Evolutionary conservation across 2,329 filamentous ascomycete species (phyloP).

Genomic region (Gaeumannomyces tritici): DNA sequence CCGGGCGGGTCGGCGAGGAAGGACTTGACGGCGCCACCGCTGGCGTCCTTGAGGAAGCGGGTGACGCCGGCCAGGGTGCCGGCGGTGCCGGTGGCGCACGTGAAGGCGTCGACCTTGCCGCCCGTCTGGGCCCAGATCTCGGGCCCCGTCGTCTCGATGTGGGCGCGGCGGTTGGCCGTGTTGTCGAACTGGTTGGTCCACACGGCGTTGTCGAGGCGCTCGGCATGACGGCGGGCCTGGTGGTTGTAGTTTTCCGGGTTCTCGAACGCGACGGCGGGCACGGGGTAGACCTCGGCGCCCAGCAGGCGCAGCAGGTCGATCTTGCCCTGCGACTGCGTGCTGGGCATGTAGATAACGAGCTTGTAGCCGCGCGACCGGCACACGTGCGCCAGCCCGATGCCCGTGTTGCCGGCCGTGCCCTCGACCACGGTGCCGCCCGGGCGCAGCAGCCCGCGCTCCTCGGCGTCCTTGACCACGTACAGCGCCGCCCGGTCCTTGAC

Average conservation of each 20-base stretch:
- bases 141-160: slow-evolving; percentile 93
- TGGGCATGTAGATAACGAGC: slow-evolving; percentile 98
- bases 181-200: slow-evolving; percentile 99
- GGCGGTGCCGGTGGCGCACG: slow-evolving; percentile 85
- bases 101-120: slow-evolving; percentile 86
- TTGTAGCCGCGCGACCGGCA: slow-evolving; percentile 87
- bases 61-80: slow-evolving; percentile 87
- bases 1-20: slow-evolving; percentile 93
- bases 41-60: slow-evolving; percentile 77
- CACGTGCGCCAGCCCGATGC: slow-evolving; percentile 94
- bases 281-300: slow-evolving; percentile 90
- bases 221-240: slow-evolving; percentile 85
- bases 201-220: slow-evolving; percentile 74
- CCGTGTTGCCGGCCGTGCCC: slow-evolving; percentile 95
- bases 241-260: slow-evolving; percentile 98
- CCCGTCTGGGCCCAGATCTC: slow-evolving; percentile 93
- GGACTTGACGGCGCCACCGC: slow-evolving; percentile 67
- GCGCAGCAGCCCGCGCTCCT: slow-evolving; percentile 72
- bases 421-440: slow-evolving; percentile 92
- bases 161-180: slow-evolving; percentile 81
- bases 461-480: slow-evolving; percentile 88
- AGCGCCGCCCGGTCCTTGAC: slow-evolving; percentile 95
- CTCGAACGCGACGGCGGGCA: slow-evolving; percentile 91
- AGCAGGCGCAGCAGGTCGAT: slow-evolving; percentile 85
- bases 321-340: slow-evolving; percentile 97